Conservation (phyloP, 169 alveolate species). For the Theileria annulata region DNA sequence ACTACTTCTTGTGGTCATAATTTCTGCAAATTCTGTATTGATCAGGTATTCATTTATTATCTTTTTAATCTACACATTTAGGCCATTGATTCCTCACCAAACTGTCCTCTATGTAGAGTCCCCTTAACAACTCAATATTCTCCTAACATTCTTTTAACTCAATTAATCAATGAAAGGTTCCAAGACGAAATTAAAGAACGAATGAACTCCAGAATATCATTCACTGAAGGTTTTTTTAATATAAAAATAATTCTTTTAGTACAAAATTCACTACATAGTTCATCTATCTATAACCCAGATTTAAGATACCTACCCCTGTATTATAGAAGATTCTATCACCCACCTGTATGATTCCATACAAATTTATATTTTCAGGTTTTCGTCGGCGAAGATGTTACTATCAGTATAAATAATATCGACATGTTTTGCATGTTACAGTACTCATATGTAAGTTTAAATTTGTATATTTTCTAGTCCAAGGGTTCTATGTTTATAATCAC, state of each 20-base stretch:
- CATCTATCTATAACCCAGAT: background rate
- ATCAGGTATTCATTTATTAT: constrained; percentile 56
- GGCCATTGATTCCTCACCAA: background rate
- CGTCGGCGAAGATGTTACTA: background rate
- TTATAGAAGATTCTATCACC: background rate
- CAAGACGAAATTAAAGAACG: constrained; percentile 30
- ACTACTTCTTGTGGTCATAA: constrained; percentile 81
- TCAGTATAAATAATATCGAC: background rate
- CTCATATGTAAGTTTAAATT: background rate
- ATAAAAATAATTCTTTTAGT: background rate
- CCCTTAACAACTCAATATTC: constrained; percentile 49
- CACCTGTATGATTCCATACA: background rate
- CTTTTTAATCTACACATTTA: background rate
- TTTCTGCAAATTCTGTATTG: constrained; percentile 75
- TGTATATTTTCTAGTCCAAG: background rate
- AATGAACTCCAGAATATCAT: background rate
- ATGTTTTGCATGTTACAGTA: background rate
- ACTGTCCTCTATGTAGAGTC: constrained; percentile 69
- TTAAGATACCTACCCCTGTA: background rate
- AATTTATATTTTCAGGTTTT: background rate
- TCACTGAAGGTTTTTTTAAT: background rate
- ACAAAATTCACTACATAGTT: background rate
- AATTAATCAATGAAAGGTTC: constrained; percentile 52
- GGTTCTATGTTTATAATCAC: background rate
- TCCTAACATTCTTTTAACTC: constrained; percentile 52